phyloP scores from a whole-genome alignment of 441 rosid species.

The Gossypium davidsonii region DNA sequence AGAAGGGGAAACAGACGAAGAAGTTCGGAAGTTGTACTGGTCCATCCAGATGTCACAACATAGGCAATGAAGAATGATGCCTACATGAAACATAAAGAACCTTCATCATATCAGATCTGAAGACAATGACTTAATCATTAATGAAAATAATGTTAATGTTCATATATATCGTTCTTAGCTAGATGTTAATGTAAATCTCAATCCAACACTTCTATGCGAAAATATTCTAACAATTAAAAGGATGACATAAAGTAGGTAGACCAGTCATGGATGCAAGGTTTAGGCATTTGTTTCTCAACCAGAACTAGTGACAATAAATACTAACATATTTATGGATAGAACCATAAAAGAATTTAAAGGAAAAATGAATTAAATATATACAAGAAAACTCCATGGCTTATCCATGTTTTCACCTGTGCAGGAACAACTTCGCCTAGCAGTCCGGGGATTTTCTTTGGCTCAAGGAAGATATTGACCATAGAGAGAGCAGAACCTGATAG shows the following conservation, averaged over 20 bases:
- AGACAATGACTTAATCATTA: neutral
- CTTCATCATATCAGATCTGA: neutral
- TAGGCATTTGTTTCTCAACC: neutral
- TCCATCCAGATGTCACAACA: conserved; percentile 94
- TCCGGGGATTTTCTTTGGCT: conserved; percentile 65
- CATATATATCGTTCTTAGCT: neutral
- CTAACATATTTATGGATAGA: neutral
- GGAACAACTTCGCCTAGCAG: conserved; percentile 82
- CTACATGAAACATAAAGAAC: conserved; percentile 35
- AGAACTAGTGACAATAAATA: neutral
- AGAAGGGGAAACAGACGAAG: conserved; percentile 63
- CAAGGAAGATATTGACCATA: conserved; percentile 52
- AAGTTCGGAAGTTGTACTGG: conserved; percentile 78
- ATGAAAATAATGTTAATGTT: neutral
- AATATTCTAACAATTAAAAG: neutral
- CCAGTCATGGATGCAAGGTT: neutral
- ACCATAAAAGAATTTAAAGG: neutral
- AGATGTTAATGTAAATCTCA: neutral
- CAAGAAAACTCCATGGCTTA: neutral
- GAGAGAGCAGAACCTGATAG: conserved; percentile 78
- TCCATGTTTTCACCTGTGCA: conserved; percentile 52
- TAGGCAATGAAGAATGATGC: conserved; percentile 89
- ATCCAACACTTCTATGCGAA: neutral
- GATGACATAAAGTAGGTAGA: no score
- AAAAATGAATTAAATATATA: neutral